These are phyloP conservation scores for Lenzites betulinus DNA, from an alignment of 768 basidiomycete genomes.

Conservation along the genomic window DNA sequence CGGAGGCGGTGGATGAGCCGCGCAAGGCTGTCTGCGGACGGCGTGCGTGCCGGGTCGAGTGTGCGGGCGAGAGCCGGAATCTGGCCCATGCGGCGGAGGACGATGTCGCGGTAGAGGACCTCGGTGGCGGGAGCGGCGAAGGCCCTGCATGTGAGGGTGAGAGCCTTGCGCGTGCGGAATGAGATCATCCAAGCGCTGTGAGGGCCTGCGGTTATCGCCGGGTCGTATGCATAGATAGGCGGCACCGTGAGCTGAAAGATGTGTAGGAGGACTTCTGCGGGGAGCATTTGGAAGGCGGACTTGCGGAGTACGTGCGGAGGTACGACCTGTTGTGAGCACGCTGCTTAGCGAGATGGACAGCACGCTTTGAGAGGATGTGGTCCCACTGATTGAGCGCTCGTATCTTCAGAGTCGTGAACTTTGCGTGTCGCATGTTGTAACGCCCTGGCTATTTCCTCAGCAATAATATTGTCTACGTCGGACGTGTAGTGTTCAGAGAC, in stretches of 20 bases:
- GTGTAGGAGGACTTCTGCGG: constrained; percentile 12
- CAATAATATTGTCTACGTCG: no score
- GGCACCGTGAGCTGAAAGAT: not conserved
- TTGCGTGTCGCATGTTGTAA: no score
- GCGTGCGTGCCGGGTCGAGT: not conserved
- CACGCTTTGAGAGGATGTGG: no score
- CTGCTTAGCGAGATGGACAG: no score
- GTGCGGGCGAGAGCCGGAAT: constrained; percentile 15
- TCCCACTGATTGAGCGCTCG: no score
- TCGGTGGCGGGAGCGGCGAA: constrained; percentile 9
- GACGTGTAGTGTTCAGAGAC: no score
- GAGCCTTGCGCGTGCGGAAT: constrained; percentile 6
- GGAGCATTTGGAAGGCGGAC: no score
- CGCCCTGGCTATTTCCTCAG: no score
- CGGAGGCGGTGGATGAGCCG: constrained; percentile 7
- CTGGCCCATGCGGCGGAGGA: constrained; percentile 18
- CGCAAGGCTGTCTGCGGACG: not conserved
- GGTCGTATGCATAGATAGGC: constrained; percentile 2
- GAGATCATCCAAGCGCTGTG: constrained; percentile 6
- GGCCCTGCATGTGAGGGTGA: constrained; percentile 5
- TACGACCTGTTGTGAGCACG: no score
- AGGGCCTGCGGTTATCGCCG: constrained; percentile 3
- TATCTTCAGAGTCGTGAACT: no score
- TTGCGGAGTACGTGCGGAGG: no score
- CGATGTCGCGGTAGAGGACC: constrained; percentile 14